Conservation (phyloP, 768 basidiomycete species). For the Kwoniella bestiolae region DNA sequence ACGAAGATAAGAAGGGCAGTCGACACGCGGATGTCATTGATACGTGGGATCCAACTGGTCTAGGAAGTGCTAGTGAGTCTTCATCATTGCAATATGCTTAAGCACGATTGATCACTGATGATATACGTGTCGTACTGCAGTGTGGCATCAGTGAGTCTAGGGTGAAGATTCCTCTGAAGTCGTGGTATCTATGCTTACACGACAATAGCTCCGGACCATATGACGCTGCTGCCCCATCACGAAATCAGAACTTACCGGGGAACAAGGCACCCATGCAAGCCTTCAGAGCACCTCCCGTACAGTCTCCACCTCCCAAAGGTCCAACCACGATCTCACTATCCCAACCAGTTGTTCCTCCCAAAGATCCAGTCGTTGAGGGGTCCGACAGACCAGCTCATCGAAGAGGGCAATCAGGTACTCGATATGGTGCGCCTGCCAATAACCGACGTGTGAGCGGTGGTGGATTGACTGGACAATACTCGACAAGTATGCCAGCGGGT, state of each 20-base stretch:
- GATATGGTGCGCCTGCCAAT: slow-evolving; percentile 1
- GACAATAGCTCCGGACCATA: slow-evolving; percentile 51
- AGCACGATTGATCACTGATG: no score
- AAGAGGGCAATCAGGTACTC: slow-evolving; percentile 9
- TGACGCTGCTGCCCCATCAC: slow-evolving; percentile 56
- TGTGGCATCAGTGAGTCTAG: slow-evolving; percentile 54
- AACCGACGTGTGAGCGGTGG: slow-evolving; percentile 41
- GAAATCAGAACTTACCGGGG: slow-evolving; percentile 44
- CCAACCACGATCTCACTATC: slow-evolving; percentile 39
- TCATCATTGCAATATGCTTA: no score
- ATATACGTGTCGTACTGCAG: slow-evolving; percentile 18
- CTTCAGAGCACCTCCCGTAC: slow-evolving; percentile 38
- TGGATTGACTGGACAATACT: slow-evolving; percentile 54
- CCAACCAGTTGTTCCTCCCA: slow-evolving; percentile 34
- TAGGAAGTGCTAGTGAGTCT: slow-evolving; percentile 53
- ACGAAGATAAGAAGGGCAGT: slow-evolving; percentile 53
- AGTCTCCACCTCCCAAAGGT: slow-evolving; percentile 30
- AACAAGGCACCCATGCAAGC: slow-evolving; percentile 55
- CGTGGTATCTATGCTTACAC: slow-evolving; percentile 20
- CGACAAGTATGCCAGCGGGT: slow-evolving; percentile 53
- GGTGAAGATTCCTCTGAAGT: neutral
- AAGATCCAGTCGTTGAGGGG: slow-evolving; percentile 7
- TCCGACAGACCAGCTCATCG: slow-evolving; percentile 1
- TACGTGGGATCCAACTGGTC: slow-evolving; percentile 57
- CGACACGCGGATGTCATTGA: slow-evolving; percentile 57